Conservation (phyloP, 2,329 filamentous ascomycete species). For the Cryphonectria carpinicola region DNA sequence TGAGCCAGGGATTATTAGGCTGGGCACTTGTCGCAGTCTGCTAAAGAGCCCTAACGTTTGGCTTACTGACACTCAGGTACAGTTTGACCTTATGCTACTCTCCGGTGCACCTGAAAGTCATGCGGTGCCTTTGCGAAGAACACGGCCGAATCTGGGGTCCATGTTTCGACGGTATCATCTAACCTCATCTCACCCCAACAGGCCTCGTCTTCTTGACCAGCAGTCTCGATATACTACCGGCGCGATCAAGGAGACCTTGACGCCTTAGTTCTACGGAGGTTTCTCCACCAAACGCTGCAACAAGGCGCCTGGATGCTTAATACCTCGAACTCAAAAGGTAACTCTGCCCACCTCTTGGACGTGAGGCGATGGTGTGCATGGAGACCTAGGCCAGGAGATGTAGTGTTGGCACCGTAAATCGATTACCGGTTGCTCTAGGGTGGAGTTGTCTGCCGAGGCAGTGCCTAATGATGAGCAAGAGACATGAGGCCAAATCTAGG, state of each 20-base stretch:
- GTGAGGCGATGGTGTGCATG: neutral
- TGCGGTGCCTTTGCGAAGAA: neutral
- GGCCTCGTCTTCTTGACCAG: conserved; percentile 8
- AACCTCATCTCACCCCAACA: neutral
- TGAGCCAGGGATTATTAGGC: neutral
- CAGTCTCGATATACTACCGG: neutral
- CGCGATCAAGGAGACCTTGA: conserved; percentile 1
- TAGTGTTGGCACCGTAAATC: neutral
- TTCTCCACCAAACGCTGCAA: neutral
- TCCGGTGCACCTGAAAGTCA: neutral
- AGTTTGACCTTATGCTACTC: neutral
- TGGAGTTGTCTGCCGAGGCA: neutral
- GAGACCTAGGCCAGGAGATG: neutral
- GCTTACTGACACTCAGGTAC: neutral
- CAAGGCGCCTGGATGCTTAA: neutral
- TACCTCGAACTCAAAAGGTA: neutral
- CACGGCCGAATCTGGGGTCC: neutral
- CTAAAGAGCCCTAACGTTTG: neutral
- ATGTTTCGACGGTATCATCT: neutral
- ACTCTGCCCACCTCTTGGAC: neutral
- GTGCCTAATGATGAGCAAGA: neutral
- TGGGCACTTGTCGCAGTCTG: neutral
- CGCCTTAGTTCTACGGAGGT: neutral
- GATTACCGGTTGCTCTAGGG: neutral
- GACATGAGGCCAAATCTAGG: conserved; percentile 2